phyloP scores from a whole-genome alignment of 2,329 filamentous ascomycete genomes.

The Meredithiella fracta region DNA sequence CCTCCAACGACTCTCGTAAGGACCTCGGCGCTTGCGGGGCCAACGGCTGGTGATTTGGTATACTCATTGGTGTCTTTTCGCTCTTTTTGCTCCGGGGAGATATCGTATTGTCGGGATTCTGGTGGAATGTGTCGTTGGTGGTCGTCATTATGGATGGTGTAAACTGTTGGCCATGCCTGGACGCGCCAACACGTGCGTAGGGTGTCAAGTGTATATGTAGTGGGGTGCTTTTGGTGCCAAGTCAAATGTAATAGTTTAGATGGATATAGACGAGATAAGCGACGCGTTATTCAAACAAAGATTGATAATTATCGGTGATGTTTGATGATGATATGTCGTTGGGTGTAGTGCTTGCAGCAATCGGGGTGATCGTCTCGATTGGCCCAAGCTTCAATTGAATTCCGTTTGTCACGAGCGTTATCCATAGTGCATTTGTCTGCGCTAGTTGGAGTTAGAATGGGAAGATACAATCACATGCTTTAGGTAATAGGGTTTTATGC shows the following conservation, averaged over 20 bases:
- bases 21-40: slow-evolving; percentile 9
- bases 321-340: too few relatives aligned
- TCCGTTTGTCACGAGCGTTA: too few relatives aligned
- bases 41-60: neutral
- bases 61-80: neutral
- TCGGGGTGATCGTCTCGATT: too few relatives aligned
- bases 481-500: too few relatives aligned
- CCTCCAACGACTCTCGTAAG: slow-evolving; percentile 22
- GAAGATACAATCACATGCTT: too few relatives aligned
- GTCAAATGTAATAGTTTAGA: neutral
- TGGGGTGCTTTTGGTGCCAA: neutral
- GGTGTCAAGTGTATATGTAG: neutral
- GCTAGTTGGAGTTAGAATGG: too few relatives aligned
- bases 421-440: too few relatives aligned
- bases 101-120: slow-evolving; percentile 19
- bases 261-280: neutral
- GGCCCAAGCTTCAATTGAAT: too few relatives aligned
- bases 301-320: too few relatives aligned
- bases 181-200: slow-evolving; percentile 4
- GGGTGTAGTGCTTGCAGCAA: too few relatives aligned
- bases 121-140: neutral
- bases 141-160: slow-evolving; percentile 11
- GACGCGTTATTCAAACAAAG: neutral
- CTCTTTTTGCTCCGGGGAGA: slow-evolving; percentile 19
- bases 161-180: slow-evolving; percentile 6